Conservation (phyloP, 106 monocot genomes). For the Triglochin maritima region DNA sequence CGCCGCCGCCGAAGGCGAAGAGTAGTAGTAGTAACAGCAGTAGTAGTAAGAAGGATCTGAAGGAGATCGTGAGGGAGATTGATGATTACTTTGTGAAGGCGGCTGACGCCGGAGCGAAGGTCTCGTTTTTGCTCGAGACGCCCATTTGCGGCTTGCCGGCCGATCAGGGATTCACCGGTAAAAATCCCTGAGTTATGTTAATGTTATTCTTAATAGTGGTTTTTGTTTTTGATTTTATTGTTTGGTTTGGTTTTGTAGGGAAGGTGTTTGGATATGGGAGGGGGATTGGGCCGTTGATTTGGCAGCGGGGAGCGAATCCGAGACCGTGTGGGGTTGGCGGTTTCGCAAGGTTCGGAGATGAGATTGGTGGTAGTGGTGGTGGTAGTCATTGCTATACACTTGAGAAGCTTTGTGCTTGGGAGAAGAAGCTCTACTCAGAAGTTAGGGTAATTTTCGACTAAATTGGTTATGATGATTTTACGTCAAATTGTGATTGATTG, state of each 20-base stretch:
- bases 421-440: constrained; percentile 86
- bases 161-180: constrained; percentile 29
- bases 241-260: constrained; percentile 23
- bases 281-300: constrained; percentile 45
- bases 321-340: constrained; percentile 19
- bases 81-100: constrained; percentile 91
- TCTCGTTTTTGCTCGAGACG: constrained; percentile 47
- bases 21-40: constrained; percentile 36
- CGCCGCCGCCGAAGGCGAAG: constrained; percentile 26
- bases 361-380: constrained; percentile 3
- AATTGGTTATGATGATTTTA: not conserved
- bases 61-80: constrained; percentile 71
- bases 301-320: constrained; percentile 38
- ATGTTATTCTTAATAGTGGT: too few relatives aligned
- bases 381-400: constrained; percentile 68
- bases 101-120: constrained; percentile 46
- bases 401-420: constrained; percentile 94
- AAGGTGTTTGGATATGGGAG: constrained; percentile 53
- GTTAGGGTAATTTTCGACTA: constrained; percentile 44
- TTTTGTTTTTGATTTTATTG: not conserved
- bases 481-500: not conserved
- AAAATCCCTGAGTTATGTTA: too few relatives aligned
- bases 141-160: constrained; percentile 29
- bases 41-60: constrained; percentile 49
- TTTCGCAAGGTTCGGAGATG: constrained; percentile 21